Base-by-base conservation (phyloP, 1,284 basidiomycete species). In the Apiotrichum gracile region DNA sequence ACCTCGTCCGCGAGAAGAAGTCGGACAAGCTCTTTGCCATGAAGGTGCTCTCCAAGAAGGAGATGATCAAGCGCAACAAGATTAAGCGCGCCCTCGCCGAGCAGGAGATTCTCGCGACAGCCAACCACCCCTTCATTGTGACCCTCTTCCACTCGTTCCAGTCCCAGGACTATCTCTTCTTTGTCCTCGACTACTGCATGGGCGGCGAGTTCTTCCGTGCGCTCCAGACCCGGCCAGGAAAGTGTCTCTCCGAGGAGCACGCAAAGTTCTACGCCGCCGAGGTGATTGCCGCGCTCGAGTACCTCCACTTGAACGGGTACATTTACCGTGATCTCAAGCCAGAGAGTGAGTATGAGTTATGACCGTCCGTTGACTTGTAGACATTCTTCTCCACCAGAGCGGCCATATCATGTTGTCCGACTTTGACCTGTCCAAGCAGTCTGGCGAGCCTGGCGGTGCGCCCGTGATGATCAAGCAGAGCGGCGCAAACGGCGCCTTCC, bases 321-420 rank as follows among this genome's bases (percentile, higher is more conserved):
- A 97, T 98, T 66, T 99, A 99, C 77, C 86, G 96, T 47, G 96
- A 98, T 80, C 83, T 99, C 50, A 99, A 99, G 76, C 96, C 96
- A 29, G 96, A 99, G 79, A 99, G 92, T 97, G 76, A 68, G 91
- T 83, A 21, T 2, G 24, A 21, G 0, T 5, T 1, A 2, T 12
- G 19, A 5, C 14, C n/a, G 41, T 5, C 22, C 10, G 9, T 39
- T 51, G 9, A 50, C 54, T 19, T 12, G 3, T 27, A 97, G 92
- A 98, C 74, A 98, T 99, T 66, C 80, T 99, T n/a, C 79, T 99
- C 49, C 96, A 98, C 76, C 89, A 97, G 71, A 92, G 91, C 21
- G 96, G 96, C 17, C 96, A 99, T 77, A 96, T 99, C 66, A 97
- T 97, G 92, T 78, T 99, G 63, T 97, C 94, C 43, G 96, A 99